Conservation (phyloP, 2,329 filamentous ascomycete genomes). For the Cyanodermella asteris region DNA sequence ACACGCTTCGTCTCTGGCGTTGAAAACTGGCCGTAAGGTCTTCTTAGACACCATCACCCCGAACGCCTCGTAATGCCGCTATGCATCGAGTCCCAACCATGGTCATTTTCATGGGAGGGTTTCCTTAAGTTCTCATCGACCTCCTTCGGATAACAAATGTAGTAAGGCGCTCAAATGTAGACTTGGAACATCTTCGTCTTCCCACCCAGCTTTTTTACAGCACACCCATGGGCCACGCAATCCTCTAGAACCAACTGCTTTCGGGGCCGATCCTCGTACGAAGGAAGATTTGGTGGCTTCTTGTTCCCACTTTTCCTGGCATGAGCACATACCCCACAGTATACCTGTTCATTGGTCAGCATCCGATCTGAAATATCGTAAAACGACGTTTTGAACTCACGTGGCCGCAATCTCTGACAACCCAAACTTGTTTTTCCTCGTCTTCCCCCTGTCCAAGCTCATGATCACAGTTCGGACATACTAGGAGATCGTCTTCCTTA, state of each 20-base stretch:
- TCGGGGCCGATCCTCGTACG: no score
- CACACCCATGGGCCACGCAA: conserved; percentile 22
- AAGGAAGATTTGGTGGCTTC: conserved; percentile 8
- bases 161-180: conserved; percentile 20
- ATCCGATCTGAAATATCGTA: conserved; percentile 1
- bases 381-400: conserved; percentile 30
- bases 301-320: conserved; percentile 15
- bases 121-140: no score
- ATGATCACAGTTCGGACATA: conserved; percentile 71
- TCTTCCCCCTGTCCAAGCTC: conserved; percentile 57
- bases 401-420: conserved; percentile 76
- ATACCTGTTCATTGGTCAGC: conserved; percentile 16
- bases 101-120: no score
- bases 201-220: conserved; percentile 16
- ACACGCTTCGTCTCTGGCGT: no score
- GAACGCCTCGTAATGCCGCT: no score
- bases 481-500: conserved; percentile 45
- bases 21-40: no score
- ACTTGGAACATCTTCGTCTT: conserved; percentile 23
- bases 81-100: no score
- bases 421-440: conserved; percentile 69
- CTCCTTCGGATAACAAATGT: no score
- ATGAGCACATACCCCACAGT: conserved; percentile 24
- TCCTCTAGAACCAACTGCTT: no score
- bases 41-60: no score